Conservation (phyloP, 1,139 yeast species). For the Suhomyces coccinellae region DNA sequence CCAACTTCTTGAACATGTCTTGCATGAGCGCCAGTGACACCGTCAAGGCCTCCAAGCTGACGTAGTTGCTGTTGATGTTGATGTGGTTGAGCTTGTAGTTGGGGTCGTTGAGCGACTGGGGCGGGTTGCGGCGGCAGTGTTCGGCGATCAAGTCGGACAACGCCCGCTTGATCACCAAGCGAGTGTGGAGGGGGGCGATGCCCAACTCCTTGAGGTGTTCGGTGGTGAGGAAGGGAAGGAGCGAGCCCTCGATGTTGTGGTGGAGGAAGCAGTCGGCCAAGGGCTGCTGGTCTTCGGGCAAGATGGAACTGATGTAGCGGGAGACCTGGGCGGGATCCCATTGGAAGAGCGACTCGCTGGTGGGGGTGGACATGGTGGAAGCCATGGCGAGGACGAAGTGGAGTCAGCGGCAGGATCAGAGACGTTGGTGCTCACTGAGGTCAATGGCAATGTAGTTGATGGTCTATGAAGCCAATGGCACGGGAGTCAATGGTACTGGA, state of each 20-base stretch:
- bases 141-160: conserved; percentile 45
- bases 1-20: conserved; percentile 35
- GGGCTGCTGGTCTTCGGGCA: conserved; percentile 23
- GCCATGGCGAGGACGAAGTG: background rate
- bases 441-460: no score
- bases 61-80: conserved; percentile 36
- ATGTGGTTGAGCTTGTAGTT: conserved; percentile 30
- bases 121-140: conserved; percentile 35
- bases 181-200: conserved; percentile 36
- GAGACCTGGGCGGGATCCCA: conserved; percentile 55
- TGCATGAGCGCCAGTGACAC: conserved; percentile 36
- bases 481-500: no score
- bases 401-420: background rate
- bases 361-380: conserved; percentile 17
- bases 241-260: conserved; percentile 62
- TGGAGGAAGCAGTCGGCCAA: conserved; percentile 42
- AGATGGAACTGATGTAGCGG: conserved; percentile 30
- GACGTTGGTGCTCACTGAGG: background rate
- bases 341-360: conserved; percentile 40
- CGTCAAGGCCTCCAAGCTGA: conserved; percentile 36
- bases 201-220: conserved; percentile 65
- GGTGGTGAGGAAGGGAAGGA: conserved; percentile 58
- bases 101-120: conserved; percentile 32
- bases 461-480: no score
- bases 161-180: conserved; percentile 51